Base-by-base conservation (phyloP, 225 moss, liverwort and hornwort genomes). In the Bryoerythrophyllum caledonicum region DNA sequence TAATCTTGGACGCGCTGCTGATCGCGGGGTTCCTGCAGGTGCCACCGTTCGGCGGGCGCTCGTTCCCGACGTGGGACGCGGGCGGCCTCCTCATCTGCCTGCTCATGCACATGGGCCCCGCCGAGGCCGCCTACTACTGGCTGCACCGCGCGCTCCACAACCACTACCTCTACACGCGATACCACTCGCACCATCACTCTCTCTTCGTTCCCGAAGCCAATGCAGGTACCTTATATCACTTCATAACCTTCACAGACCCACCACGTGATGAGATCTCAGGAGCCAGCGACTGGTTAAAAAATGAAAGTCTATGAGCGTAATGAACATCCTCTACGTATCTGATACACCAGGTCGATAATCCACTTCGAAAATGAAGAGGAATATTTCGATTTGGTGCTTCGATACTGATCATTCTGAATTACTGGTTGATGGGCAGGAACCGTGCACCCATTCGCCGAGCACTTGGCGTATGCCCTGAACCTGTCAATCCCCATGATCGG, bases 141-240 rank as follows among this genome's bases (percentile, higher is more conserved):
- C 80, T 84, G 20, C 93, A 93, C 74, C 83, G 96, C 0, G 83
- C 81, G 32, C 96, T 93, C 20, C 96, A 96, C 63, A 79, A 89
- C 61, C 91, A 92, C 13, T 85, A 82, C 37, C 76, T 96, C 68
- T 96, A 81, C 82, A 86, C 71, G 1, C 78, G 90, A 23, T 93
- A 93, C 79, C 96, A 96, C 76, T 90, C 93, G 3, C 90, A 90
- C 78, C 96, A 96, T 78, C 96, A 93, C 71, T 83, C 93, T 34
- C 55, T 93, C 32, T 90, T 89, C 63, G 12, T 90, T 40, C 81
- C 96, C 0, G 96, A 96, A 76, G 85, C 91, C 30, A 85, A 90
- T 28, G 57, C 96, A 62, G 91, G 95, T 95, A 38, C 3, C 15
- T 6, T 10, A 5, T 6, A 13, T 38, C 38, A 46, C 37, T 35